Evolutionary conservation across 139 green algal species (phyloP).

Genomic region (Chlamydomonas asymmetrica): DNA sequence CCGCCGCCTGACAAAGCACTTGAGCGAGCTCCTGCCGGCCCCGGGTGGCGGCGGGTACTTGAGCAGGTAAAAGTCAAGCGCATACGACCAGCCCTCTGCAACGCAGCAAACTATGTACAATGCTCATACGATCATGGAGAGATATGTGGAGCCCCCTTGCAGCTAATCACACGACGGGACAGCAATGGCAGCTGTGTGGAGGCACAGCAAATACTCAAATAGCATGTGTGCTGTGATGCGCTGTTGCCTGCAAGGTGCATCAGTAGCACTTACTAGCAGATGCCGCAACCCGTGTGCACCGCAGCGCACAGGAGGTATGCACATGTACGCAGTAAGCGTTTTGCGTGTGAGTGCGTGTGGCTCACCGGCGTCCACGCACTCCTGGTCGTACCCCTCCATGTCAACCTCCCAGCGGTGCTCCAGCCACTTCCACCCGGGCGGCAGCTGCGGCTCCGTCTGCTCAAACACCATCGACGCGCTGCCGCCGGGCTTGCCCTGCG

Average conservation of each 20-base stretch:
- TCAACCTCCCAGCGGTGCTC: constrained; percentile 79
- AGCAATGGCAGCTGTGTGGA: too few relatives aligned
- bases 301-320: too few relatives aligned
- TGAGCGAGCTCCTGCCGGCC: constrained; percentile 37
- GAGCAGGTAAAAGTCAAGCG: constrained; percentile 71
- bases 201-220: too few relatives aligned
- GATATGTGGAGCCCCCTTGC: background rate
- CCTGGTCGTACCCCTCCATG: constrained; percentile 49
- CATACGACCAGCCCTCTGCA: constrained; percentile 80
- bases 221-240: too few relatives aligned
- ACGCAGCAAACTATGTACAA: constrained; percentile 36
- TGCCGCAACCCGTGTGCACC: too few relatives aligned
- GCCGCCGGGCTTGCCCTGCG: constrained; percentile 45
- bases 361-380: constrained; percentile 26
- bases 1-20: constrained; percentile 45
- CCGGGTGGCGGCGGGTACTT: constrained; percentile 21
- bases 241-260: too few relatives aligned
- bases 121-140: background rate
- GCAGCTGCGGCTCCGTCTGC: constrained; percentile 59
- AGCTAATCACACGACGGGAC: too few relatives aligned
- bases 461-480: constrained; percentile 57
- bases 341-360: too few relatives aligned
- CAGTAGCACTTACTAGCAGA: too few relatives aligned
- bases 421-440: constrained; percentile 54
- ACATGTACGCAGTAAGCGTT: too few relatives aligned